Conservation (phyloP, 1,284 basidiomycete genomes). For the Xerocomus cyaneibrunnescens region DNA sequence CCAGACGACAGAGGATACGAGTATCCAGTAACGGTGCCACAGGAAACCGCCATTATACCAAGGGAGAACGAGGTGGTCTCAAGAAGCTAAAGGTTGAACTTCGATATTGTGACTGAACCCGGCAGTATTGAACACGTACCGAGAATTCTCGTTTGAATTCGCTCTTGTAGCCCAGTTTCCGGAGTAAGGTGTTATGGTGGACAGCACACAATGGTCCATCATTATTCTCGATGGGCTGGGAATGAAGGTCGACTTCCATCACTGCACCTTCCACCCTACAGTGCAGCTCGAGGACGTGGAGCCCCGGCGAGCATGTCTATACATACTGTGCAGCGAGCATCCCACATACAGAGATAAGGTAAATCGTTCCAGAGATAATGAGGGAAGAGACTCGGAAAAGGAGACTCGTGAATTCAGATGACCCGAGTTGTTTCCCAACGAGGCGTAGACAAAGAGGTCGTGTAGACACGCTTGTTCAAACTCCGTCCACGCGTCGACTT, state of each 20-base stretch:
- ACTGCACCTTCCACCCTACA: neutral
- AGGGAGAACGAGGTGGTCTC: slow-evolving; percentile 68
- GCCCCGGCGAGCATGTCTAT: neutral
- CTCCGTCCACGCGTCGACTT: slow-evolving; percentile 8
- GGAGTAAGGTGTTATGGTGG: slow-evolving; percentile 49
- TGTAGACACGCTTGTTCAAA: too few species aligned
- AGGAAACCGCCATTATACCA: slow-evolving; percentile 69
- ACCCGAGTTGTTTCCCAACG: too few species aligned
- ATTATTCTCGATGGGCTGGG: neutral
- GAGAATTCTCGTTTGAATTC: slow-evolving; percentile 76
- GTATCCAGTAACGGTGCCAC: too few species aligned
- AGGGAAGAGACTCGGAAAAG: too few species aligned
- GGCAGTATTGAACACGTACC: slow-evolving; percentile 34
- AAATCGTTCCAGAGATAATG: too few species aligned
- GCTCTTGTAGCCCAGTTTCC: slow-evolving; percentile 65
- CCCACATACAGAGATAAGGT: too few species aligned
- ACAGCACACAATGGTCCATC: slow-evolving; percentile 5
- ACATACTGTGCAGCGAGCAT: neutral
- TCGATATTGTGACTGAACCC: neutral
- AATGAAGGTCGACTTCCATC: neutral
- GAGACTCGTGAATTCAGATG: too few species aligned
- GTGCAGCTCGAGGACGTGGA: too few species aligned
- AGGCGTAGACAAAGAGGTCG: too few species aligned
- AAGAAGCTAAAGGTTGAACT: slow-evolving; percentile 40
- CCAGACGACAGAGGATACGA: slow-evolving; percentile 58